Percentiles rank a stretch among this genome's conserved stretches.
These are phyloP conservation scores for Oryza nivara DNA, from an alignment of 176 grass and related monocot genomes.

Conservation along the genomic window DNA sequence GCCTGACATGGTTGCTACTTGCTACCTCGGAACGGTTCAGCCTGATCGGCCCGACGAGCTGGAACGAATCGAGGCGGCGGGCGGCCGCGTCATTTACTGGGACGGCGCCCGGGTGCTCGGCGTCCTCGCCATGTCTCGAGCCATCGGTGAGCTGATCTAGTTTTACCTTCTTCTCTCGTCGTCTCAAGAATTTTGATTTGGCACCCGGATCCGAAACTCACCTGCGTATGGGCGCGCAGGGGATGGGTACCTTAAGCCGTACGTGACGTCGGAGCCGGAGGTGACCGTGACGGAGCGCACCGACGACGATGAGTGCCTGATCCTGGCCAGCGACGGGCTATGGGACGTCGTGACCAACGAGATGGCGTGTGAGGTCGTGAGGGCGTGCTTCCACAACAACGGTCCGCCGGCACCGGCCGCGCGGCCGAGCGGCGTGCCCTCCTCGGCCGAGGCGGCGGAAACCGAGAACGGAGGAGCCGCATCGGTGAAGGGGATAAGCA, in stretches of 20 bases:
- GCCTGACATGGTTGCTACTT: neutral
- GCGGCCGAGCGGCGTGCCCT: neutral
- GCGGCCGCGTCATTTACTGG: slow-evolving; percentile 96
- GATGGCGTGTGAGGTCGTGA: slow-evolving; percentile 80
- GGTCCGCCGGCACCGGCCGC: slow-evolving; percentile 24
- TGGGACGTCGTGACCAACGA: slow-evolving; percentile 96
- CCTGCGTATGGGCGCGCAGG: slow-evolving; percentile 39
- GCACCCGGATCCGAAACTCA: slow-evolving; percentile 24
- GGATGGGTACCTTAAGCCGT: slow-evolving; percentile 80
- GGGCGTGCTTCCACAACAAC: slow-evolving; percentile 72
- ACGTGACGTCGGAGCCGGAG: slow-evolving; percentile 84
- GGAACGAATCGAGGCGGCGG: slow-evolving; percentile 76
- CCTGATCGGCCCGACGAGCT: slow-evolving; percentile 93
- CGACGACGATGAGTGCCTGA: slow-evolving; percentile 83
- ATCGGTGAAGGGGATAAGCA: slow-evolving; percentile 31
- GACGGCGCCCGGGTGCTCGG: slow-evolving; percentile 84
- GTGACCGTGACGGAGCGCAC: slow-evolving; percentile 79
- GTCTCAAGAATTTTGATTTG: neutral
- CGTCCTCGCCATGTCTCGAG: slow-evolving; percentile 92
- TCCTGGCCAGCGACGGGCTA: slow-evolving; percentile 90
- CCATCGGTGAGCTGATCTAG: slow-evolving; percentile 67
- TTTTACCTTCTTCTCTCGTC: neutral
- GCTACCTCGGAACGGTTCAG: slow-evolving; percentile 39
- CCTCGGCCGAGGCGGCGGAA: neutral
- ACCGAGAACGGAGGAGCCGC: neutral